These are phyloP conservation scores for Barnettozyma vustinii DNA, from an alignment of 805 yeast species.

Conservation along the genomic window DNA sequence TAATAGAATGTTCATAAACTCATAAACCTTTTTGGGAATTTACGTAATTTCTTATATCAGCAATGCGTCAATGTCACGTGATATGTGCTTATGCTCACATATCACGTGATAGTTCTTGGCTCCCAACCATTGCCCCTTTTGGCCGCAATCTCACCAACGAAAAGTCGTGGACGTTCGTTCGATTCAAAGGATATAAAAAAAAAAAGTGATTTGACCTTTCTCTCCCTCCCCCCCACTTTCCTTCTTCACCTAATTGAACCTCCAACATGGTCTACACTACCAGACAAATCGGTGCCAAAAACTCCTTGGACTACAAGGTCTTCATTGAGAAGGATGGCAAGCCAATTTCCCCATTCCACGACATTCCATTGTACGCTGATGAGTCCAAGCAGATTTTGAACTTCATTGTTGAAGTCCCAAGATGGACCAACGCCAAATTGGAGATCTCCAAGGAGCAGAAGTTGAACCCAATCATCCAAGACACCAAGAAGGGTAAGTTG, in stretches of 20 bases:
- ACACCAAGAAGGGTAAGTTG: slow-evolving; percentile 93
- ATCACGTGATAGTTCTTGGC: slow-evolving; percentile 2
- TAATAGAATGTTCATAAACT: background rate
- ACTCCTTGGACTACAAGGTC: slow-evolving; percentile 90
- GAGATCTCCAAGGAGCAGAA: slow-evolving; percentile 83
- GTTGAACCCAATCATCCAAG: slow-evolving; percentile 94
- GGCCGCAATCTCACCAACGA: background rate
- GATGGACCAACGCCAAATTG: slow-evolving; percentile 97
- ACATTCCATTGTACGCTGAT: slow-evolving; percentile 88
- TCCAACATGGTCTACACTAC: slow-evolving; percentile 65
- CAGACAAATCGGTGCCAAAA: slow-evolving; percentile 92
- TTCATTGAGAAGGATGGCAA: slow-evolving; percentile 90
- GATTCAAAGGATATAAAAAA: background rate
- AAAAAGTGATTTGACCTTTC: background rate
- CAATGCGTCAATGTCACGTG: slow-evolving; percentile 2
- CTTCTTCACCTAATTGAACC: background rate
- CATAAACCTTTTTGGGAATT: no score
- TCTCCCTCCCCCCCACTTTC: background rate
- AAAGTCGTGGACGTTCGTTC: background rate
- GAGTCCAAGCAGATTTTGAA: slow-evolving; percentile 82
- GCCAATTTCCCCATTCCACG: slow-evolving; percentile 93
- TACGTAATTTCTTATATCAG: background rate
- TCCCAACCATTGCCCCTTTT: background rate
- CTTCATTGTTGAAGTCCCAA: slow-evolving; percentile 95
- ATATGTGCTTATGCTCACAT: no score